Evolutionary conservation across 108 stramenopile genomes (phyloP).

Genomic region (Cyclotella atomus): DNA sequence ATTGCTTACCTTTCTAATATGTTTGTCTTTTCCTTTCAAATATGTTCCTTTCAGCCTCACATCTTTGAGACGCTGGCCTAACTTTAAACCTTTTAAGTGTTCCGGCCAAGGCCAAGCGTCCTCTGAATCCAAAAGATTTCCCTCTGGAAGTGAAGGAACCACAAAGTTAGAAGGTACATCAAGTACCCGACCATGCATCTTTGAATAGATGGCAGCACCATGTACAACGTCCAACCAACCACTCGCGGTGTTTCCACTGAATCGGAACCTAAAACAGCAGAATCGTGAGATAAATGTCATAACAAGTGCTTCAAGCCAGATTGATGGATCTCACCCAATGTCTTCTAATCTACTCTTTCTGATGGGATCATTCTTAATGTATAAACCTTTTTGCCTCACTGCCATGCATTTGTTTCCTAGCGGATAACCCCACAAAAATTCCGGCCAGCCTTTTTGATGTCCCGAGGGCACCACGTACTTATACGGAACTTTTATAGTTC

Average conservation of each 20-base stretch:
- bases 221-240: conserved; percentile 86
- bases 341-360: conserved; percentile 63
- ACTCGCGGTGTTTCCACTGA: conserved; percentile 69
- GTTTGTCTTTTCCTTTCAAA: conserved; percentile 58
- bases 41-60: conserved; percentile 79
- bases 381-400: conserved; percentile 84
- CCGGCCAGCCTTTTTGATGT: conserved; percentile 65
- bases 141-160: conserved; percentile 61
- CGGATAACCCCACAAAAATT: conserved; percentile 68
- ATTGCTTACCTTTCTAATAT: conserved; percentile 54
- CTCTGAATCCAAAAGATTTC: conserved; percentile 4
- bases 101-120: conserved; percentile 84
- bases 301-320: not conserved
- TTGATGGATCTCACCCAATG: conserved; percentile 39
- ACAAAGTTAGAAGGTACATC: conserved; percentile 74
- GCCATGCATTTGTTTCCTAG: conserved; percentile 81
- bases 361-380: conserved; percentile 68
- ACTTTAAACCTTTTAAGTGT: conserved; percentile 70
- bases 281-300: not conserved
- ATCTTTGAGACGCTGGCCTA: conserved; percentile 80
- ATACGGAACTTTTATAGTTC: conserved; percentile 62
- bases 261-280: conserved; percentile 50
- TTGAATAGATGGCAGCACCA: conserved; percentile 85
- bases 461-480: conserved; percentile 69
- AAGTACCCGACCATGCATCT: conserved; percentile 67